Evolutionary conservation across 2,329 filamentous ascomycete genomes (phyloP), one percentile per base, ranked within the genome.

Genomic region (Pseudogymnoascus sp.): DNA sequence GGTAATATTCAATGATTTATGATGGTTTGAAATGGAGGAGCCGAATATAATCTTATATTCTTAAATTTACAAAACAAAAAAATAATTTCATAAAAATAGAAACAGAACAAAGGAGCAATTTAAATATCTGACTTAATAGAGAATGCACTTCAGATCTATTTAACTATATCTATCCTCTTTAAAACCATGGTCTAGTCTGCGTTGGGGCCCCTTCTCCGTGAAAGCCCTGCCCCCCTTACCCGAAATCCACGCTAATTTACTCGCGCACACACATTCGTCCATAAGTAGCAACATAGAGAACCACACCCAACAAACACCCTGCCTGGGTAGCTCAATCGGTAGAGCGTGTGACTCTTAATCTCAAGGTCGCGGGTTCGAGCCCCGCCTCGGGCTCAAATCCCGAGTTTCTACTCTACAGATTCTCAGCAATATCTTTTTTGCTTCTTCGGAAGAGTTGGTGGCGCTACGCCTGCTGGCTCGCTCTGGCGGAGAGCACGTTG

Each of bases 261-360:
- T 30, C 28, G 47, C 47, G 5, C 47, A 54, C 47, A 34, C 47
- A 54, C 2, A 20, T n/a, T 9, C 9, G 2, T 9, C 47, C 28
- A 54, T 54, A 54, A 54, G 9, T 32, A 54, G 28, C 47, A 54
- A 9, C 12, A 54, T 9, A 14, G 16, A 6, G 47, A 54, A 54
- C 25, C 18, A 18, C 47, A 3, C 47, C 16, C 28, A 54, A 54
- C 47, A 54, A 54, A 4, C 28, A 54, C 47, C 58, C 43, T 60
- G 58, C 57, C 57, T 58, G 57, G 57, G 57, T 85, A 84, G 81
- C 81, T 84, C 81, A 84, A 84, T 84, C 81, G 81, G 81, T 86
- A 87, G 84, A 87, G 83, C 83, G 83, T 86, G 79, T 85, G 83
- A 86, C 84, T 86, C 84, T 37, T 60, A 54, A 54, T 54, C 47